These are phyloP conservation scores for Canna indica DNA, from an alignment of 176 grass and related monocot genomes.

Conservation along the genomic window DNA sequence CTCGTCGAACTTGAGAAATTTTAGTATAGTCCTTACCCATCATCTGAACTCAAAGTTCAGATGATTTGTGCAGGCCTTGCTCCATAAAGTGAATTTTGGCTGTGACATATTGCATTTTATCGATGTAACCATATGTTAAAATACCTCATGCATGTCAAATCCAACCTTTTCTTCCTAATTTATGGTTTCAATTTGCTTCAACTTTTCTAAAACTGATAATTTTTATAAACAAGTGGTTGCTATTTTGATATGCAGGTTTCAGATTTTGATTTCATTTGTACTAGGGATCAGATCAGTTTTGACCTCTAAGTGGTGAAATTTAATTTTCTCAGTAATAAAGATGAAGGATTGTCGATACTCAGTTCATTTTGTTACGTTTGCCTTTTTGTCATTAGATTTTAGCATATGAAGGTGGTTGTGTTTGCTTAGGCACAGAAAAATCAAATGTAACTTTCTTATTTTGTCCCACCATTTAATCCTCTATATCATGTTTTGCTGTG, in stretches of 20 bases:
- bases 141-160: background rate
- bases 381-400: background rate
- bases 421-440: background rate
- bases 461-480: background rate
- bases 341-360: background rate
- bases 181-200: background rate
- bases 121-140: background rate
- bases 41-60: background rate
- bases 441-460: background rate
- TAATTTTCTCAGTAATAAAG: background rate
- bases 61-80: background rate
- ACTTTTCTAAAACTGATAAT: background rate
- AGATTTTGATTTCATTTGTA: background rate
- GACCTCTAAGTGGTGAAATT: background rate
- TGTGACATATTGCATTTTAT: background rate
- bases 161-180: background rate
- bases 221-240: background rate
- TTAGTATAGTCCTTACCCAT: background rate
- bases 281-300: background rate
- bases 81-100: background rate
- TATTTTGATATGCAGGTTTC: background rate
- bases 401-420: background rate
- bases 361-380: background rate
- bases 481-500: background rate
- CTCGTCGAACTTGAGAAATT: background rate